Percentiles rank a stretch among this genome's conserved stretches.
Evolutionary conservation across 129 eudicot species (phyloP).

Genomic region (Logfia minima): DNA sequence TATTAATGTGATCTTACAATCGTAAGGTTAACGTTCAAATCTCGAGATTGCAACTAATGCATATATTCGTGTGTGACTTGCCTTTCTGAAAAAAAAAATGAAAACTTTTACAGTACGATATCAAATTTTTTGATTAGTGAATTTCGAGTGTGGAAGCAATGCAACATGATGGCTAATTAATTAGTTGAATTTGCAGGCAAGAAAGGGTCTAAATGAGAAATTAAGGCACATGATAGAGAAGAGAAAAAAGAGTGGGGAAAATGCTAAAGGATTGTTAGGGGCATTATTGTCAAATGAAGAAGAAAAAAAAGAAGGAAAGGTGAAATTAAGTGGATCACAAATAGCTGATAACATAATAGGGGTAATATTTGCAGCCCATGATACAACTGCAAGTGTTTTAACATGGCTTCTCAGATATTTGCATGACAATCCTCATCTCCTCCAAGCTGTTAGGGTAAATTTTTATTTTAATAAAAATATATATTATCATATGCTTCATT

Average conservation of each 20-base stretch:
- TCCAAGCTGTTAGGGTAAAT: slow-evolving; percentile 63
- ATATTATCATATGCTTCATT: background rate
- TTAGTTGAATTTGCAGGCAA: slow-evolving; percentile 46
- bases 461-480: background rate
- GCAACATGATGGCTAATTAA: background rate
- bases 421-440: slow-evolving; percentile 53
- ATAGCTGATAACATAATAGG: slow-evolving; percentile 83
- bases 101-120: no score
- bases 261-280: slow-evolving; percentile 64
- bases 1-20: no score
- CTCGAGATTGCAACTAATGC: no score
- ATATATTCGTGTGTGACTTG: no score
- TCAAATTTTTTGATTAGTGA: no score
- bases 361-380: slow-evolving; percentile 86
- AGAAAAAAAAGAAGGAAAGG: slow-evolving; percentile 16
- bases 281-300: slow-evolving; percentile 36
- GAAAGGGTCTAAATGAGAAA: slow-evolving; percentile 60
- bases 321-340: slow-evolving; percentile 54
- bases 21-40: no score
- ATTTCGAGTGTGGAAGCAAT: background rate
- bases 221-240: slow-evolving; percentile 50
- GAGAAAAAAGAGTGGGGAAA: slow-evolving; percentile 45
- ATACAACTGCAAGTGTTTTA: slow-evolving; percentile 79
- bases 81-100: no score
- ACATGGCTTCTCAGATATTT: slow-evolving; percentile 83